phyloP scores from a whole-genome alignment of 179 eudicot genomes.

The Beta lomatogona region DNA sequence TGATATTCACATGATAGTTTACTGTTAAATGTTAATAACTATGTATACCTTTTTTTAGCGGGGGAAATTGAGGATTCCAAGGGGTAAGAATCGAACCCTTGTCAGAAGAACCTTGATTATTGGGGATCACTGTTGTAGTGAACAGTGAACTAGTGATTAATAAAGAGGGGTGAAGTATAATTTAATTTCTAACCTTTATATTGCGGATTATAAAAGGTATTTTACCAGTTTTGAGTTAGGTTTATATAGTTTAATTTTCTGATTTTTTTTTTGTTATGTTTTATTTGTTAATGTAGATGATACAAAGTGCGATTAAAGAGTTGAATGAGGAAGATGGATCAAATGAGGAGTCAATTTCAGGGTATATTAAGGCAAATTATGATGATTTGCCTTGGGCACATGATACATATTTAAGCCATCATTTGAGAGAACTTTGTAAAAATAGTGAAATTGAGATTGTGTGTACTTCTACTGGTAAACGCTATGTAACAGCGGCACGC shows the following conservation, averaged over 20 bases:
- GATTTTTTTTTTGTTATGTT: neutral
- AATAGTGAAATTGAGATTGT: slow-evolving; percentile 34
- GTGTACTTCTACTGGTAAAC: slow-evolving; percentile 8
- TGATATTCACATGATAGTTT: no score
- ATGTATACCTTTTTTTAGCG: no score
- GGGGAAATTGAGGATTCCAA: no score
- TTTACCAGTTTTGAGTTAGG: neutral
- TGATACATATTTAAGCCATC: slow-evolving; percentile 46
- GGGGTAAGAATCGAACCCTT: no score
- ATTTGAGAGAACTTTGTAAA: slow-evolving; percentile 53
- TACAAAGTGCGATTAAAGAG: slow-evolving; percentile 43
- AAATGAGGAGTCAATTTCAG: slow-evolving; percentile 49
- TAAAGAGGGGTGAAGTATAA: no score
- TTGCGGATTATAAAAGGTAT: no score
- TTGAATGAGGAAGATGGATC: slow-evolving; percentile 62
- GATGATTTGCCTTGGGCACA: slow-evolving; percentile 78
- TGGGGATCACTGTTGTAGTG: no score
- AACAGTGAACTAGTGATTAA: no score
- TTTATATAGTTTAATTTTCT: neutral
- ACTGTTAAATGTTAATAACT: no score
- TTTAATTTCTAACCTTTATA: no score
- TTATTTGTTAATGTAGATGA: slow-evolving; percentile 50
- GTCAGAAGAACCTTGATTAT: no score
- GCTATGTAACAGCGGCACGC: slow-evolving; percentile 18
- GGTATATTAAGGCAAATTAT: slow-evolving; percentile 37